These are phyloP conservation scores for Amanita rubescens DNA, from an alignment of 768 basidiomycete genomes.

Conservation along the genomic window DNA sequence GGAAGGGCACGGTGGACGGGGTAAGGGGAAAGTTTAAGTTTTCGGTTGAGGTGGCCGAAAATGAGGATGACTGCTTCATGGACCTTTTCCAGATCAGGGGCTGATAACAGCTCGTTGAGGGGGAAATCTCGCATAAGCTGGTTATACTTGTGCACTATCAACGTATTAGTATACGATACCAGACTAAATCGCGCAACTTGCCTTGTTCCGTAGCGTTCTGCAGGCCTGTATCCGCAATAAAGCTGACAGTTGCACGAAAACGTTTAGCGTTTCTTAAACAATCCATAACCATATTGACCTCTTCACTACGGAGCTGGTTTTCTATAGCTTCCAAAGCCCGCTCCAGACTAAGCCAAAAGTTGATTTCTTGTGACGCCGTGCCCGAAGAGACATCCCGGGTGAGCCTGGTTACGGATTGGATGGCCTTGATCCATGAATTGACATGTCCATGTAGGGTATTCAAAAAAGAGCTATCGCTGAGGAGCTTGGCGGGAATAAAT, in stretches of 20 bases:
- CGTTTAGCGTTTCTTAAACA: slow-evolving; percentile 93
- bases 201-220: slow-evolving; percentile 90
- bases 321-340: slow-evolving; percentile 91
- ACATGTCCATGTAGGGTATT: slow-evolving; percentile 91
- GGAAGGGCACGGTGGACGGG: slow-evolving; percentile 94
- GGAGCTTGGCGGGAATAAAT: slow-evolving; percentile 61
- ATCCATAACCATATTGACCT: slow-evolving; percentile 90
- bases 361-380: slow-evolving; percentile 97
- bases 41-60: slow-evolving; percentile 92
- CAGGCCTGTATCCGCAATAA: slow-evolving; percentile 94
- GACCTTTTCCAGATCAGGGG: slow-evolving; percentile 93
- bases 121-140: slow-evolving; percentile 99
- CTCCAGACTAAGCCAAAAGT: slow-evolving; percentile 97
- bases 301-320: slow-evolving; percentile 82
- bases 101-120: slow-evolving; percentile 90
- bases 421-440: slow-evolving; percentile 97
- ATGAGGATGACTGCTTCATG: slow-evolving; percentile 84
- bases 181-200: slow-evolving; percentile 25
- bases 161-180: background rate
- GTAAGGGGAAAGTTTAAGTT: slow-evolving; percentile 92
- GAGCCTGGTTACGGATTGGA: slow-evolving; percentile 95
- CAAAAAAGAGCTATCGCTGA: slow-evolving; percentile 86
- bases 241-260: slow-evolving; percentile 95
- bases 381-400: slow-evolving; percentile 88
- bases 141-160: slow-evolving; percentile 91